phyloP scores from a whole-genome alignment of 192 early-diverging fungal genomes.

The Geranomyces variabilis region DNA sequence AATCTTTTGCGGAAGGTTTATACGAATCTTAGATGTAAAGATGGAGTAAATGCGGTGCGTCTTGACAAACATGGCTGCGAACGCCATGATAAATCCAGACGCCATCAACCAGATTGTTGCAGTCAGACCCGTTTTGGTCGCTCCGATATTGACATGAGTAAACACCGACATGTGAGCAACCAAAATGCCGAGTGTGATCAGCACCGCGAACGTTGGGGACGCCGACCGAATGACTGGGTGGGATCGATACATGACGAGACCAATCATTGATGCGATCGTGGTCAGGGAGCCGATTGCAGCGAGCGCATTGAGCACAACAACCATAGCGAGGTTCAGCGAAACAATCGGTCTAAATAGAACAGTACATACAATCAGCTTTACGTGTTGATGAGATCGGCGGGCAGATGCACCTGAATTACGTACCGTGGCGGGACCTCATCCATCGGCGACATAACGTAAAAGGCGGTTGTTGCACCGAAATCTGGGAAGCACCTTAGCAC shows the following conservation, averaged over 20 bases:
- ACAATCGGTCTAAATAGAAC: neutral
- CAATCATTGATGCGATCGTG: slow-evolving; percentile 16
- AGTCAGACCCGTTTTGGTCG: slow-evolving; percentile 11
- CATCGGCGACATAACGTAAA: neutral
- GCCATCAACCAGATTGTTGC: slow-evolving; percentile 24
- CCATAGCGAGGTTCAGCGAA: slow-evolving; percentile 6
- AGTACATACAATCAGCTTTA: too few species aligned
- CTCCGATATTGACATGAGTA: slow-evolving; percentile 18
- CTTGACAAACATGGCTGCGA: slow-evolving; percentile 25
- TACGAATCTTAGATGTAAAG: slow-evolving; percentile 19
- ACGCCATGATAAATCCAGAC: slow-evolving; percentile 15
- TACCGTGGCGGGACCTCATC: slow-evolving; percentile 15
- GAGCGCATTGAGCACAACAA: slow-evolving; percentile 12
- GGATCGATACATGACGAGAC: slow-evolving; percentile 2
- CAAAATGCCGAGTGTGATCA: slow-evolving; percentile 16
- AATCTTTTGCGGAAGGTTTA: slow-evolving; percentile 1
- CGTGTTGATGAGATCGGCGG: too few species aligned
- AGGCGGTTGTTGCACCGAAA: slow-evolving; percentile 12
- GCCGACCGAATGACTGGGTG: slow-evolving; percentile 19
- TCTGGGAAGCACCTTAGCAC: neutral
- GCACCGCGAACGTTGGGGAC: neutral
- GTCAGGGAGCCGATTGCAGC: neutral
- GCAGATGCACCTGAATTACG: too few species aligned
- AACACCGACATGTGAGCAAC: slow-evolving; percentile 16
- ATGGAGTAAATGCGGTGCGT: slow-evolving; percentile 22